Base-by-base conservation (phyloP, 495 filamentous ascomycete genomes). In the Pyrenula massariospora region DNA sequence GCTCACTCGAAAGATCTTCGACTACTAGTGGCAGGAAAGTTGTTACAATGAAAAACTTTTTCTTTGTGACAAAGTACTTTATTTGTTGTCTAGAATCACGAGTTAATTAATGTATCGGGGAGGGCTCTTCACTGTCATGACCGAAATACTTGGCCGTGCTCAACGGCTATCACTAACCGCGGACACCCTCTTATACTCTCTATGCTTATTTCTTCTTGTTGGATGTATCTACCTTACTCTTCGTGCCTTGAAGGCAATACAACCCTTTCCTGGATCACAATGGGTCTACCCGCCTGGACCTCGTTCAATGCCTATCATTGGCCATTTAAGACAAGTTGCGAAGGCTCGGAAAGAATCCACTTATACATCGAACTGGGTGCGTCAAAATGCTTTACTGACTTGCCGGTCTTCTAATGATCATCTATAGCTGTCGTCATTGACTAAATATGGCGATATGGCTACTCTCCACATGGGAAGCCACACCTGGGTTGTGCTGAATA, bases 401-500 rank as follows among this genome's bases (percentile, higher is more conserved):
- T 53, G 25, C 53, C 25, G 2, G 48, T 1, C 3, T 11, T 11
- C 42, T 48, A 58, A 50, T 54, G 51, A 23, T 24, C 55, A 24
- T 51, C 24, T 36, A 57, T 42, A 55, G 57, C 55, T 58, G 54
- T 42, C 57, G 31, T 59, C 56, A 42, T 57, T 57, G 55, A 57
- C 54, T 55, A n/a, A 48, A 10, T 68, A 71, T 59, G 70, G 70
- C 8, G 69, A 70, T 25, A 67, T 72, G 65, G 64, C 65, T 2
- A 73, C 70, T 0, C 25, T 72, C 0, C 63, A 62, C 36, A 58
- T 73, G 24, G 69, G 69, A 2, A 66, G 66, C 10, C 65, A 63
- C 48, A 70, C 68, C 2, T 70, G 66, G 69, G 59, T 74, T 12
- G 19, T 71, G 0, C 63, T 74, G 0, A 74, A 74, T 57, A 62